phyloP scores from a whole-genome alignment of 441 rosid species.

The Syzygium syzygioides region DNA sequence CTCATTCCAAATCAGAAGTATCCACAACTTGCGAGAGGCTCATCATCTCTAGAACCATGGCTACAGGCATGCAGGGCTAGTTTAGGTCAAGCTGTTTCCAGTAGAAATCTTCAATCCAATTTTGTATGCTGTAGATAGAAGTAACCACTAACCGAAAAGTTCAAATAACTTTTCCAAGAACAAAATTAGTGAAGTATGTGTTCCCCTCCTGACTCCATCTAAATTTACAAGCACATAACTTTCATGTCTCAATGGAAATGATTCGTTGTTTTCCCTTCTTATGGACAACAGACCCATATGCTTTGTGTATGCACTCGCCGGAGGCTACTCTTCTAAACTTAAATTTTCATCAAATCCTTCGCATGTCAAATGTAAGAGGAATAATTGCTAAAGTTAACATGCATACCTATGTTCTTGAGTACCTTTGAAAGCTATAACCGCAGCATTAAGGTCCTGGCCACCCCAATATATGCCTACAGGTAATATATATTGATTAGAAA shows the following conservation, averaged over 20 bases:
- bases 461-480: constrained; percentile 72
- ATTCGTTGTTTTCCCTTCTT: neutral
- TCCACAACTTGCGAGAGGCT: neutral
- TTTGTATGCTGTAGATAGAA: constrained; percentile 50
- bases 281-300: neutral
- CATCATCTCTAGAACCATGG: constrained; percentile 36
- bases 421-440: constrained; percentile 84
- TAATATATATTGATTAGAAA: constrained; percentile 5
- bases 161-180: neutral
- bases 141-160: neutral
- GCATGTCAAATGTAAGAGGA: neutral
- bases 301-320: neutral
- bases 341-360: neutral
- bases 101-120: constrained; percentile 77
- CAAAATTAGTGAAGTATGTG: neutral
- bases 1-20: neutral
- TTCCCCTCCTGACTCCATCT: neutral
- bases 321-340: neutral
- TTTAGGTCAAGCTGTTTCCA: constrained; percentile 92
- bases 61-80: constrained; percentile 83
- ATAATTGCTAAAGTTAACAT: neutral
- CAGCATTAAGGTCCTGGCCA: constrained; percentile 48
- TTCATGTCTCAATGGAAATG: neutral
- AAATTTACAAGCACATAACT: neutral
- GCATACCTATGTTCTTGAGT: constrained; percentile 75